phyloP scores from a whole-genome alignment of 2,329 filamentous ascomycete species.

The Beauveria pseudobassiana region DNA sequence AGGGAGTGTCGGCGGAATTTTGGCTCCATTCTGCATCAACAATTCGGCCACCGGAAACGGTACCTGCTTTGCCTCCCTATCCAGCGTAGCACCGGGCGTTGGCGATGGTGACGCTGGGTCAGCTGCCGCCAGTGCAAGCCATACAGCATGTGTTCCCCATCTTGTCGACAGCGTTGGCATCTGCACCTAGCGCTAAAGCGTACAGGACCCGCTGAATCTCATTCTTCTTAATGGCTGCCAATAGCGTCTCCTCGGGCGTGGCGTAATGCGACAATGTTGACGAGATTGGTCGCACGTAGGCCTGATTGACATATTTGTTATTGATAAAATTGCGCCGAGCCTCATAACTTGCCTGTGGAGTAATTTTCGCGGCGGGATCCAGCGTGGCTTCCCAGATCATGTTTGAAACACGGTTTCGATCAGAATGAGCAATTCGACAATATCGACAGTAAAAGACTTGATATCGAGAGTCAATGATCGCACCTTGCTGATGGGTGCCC shows the following conservation, averaged over 20 bases:
- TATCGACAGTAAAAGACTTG: conserved; percentile 92
- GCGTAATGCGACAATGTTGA: conserved; percentile 66
- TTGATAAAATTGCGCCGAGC: conserved; percentile 93
- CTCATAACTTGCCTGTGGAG: conserved; percentile 72
- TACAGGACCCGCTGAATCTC: conserved; percentile 92
- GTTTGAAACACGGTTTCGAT: conserved; percentile 90
- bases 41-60: conserved; percentile 88
- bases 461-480: conserved; percentile 92
- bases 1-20: conserved; percentile 68
- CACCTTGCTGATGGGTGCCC: conserved; percentile 95
- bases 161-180: conserved; percentile 78
- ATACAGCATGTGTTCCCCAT: conserved; percentile 82
- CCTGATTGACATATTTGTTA: conserved; percentile 81
- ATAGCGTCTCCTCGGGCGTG: conserved; percentile 76
- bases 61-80: conserved; percentile 44
- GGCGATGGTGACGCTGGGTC: conserved; percentile 74
- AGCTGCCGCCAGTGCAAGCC: conserved; percentile 83
- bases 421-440: conserved; percentile 84
- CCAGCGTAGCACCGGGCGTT: conserved; percentile 33
- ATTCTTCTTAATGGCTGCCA: conserved; percentile 92
- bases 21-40: conserved; percentile 86
- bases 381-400: conserved; percentile 91
- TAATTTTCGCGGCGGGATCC: conserved; percentile 65
- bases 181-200: conserved; percentile 76
- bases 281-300: conserved; percentile 73